Base-by-base conservation (phyloP, 805 yeast species). In the Zygosaccharomyces gambellarensis region DNA sequence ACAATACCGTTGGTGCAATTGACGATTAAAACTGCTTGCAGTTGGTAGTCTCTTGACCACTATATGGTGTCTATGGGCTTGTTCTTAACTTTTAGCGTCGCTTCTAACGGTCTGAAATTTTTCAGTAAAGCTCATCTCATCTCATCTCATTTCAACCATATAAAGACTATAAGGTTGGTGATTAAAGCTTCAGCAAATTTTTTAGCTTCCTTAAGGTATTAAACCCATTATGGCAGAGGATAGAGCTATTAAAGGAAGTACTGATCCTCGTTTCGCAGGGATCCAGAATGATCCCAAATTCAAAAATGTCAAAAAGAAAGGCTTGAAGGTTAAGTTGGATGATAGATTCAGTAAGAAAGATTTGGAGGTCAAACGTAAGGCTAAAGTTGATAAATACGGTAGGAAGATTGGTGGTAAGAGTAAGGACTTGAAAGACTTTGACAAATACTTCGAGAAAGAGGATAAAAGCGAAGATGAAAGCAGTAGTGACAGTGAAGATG, bases 241-340 rank as follows among this genome's bases (percentile, higher is more conserved):
- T 14, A 50, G 52, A 25, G 54, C 49, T 30, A 56, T 57, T 45
- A 71, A 75, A 5, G 70, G 76, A 5, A 77, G 83, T 2, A 60
- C 68, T 3, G 98, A 94, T 70, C 77, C 83, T 22, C 80, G 98
- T 64, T 92, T 92, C 67, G 70, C 85, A 7, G 73, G 82, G 7
- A 85, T 92, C 5, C 88, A 85, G 59, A 80, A 77, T 55, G 99
- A 94, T 68, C 98, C 98, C 3, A 76, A 96, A 54, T 94, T 92
- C 71, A 83, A 80, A 52, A 70, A 81, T 23, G 90, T 96, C 2
- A 83, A 76, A 60, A 77, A 76, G 64, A 82, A 81, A 58, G 81
- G 83, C 49, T 70, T 82, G 52, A 86, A 85, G 64, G 85, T 89
- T 34, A 81, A 86, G 57, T 75, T 94, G 22, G 99, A 94, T 69